phyloP scores from a whole-genome alignment of 1,284 basidiomycete genomes.

The Agroathelia rolfsii region DNA sequence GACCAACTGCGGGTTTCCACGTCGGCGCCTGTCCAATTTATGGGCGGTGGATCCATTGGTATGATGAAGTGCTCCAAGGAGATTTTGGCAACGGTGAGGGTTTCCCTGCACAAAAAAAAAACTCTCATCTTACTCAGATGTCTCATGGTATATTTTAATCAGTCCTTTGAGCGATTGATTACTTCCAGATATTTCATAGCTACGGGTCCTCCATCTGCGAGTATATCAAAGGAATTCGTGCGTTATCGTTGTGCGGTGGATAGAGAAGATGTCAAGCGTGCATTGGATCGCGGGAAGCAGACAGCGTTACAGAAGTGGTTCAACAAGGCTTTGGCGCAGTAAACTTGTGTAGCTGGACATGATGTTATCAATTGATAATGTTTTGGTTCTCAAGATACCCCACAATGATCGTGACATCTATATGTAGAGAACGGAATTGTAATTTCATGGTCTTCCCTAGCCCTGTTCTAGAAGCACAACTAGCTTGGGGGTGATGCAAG shows the following conservation, averaged over 20 bases:
- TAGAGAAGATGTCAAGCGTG: constrained; percentile 48
- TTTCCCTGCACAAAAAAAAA: too few relatives aligned
- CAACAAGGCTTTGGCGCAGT: too few relatives aligned
- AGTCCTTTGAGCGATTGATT: constrained; percentile 66
- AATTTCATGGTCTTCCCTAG: too few relatives aligned
- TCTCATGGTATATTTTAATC: constrained; percentile 8
- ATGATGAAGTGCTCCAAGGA: constrained; percentile 58
- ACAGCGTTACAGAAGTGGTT: constrained; percentile 72
- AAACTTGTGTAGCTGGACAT: too few relatives aligned
- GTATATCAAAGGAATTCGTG: constrained; percentile 49
- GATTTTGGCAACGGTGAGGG: constrained; percentile 50
- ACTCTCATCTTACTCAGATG: too few relatives aligned
- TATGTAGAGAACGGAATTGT: too few relatives aligned
- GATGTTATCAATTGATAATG: too few relatives aligned
- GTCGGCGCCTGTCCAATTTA: constrained; percentile 63
- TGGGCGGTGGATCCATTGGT: constrained; percentile 63
- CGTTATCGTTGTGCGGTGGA: constrained; percentile 55
- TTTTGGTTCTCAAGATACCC: too few relatives aligned
- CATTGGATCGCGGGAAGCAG: constrained; percentile 56
- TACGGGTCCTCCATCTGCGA: constrained; percentile 33
- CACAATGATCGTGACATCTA: too few relatives aligned
- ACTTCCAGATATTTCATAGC: constrained; percentile 41
- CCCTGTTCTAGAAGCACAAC: too few relatives aligned
- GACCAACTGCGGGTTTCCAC: constrained; percentile 57
- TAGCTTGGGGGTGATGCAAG: too few relatives aligned